Conservation (phyloP, 2,329 filamentous ascomycete genomes). For the Beauveria medogensis region DNA sequence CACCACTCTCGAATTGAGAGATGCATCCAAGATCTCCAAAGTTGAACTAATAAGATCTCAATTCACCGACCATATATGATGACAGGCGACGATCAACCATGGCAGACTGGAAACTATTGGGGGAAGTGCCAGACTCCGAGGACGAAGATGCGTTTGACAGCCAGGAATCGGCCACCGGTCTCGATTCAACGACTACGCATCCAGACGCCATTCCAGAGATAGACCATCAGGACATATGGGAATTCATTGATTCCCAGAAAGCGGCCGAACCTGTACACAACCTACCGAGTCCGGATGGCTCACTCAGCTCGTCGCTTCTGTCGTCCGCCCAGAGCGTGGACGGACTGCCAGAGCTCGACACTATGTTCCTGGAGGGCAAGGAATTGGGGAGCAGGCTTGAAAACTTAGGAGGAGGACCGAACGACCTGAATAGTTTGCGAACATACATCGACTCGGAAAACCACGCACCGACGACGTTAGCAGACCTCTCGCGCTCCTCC, state of each 20-base stretch:
- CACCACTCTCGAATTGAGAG: neutral
- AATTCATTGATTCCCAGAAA: slow-evolving; percentile 26
- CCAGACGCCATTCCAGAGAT: neutral
- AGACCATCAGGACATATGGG: slow-evolving; percentile 25
- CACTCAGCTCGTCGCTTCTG: slow-evolving; percentile 25
- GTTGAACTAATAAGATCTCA: neutral
- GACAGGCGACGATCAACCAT: slow-evolving; percentile 23
- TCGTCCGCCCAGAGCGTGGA: slow-evolving; percentile 25
- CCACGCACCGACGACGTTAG: neutral
- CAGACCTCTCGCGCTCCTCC: neutral
- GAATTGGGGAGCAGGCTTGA: neutral
- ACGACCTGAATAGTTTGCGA: neutral
- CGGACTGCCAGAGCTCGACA: slow-evolving; percentile 17
- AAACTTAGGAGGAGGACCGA: slow-evolving; percentile 9
- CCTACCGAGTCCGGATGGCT: slow-evolving; percentile 6
- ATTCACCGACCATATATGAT: slow-evolving; percentile 12
- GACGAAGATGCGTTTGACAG: slow-evolving; percentile 37
- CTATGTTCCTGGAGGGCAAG: slow-evolving; percentile 7
- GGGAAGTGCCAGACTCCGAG: slow-evolving; percentile 44
- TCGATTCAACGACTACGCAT: slow-evolving; percentile 9
- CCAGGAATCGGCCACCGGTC: slow-evolving; percentile 19
- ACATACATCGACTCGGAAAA: neutral
- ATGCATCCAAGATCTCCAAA: neutral
- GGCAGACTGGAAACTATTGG: slow-evolving; percentile 42
- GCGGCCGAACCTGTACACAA: slow-evolving; percentile 12